Percentiles rank a stretch among this genome's conserved stretches.
phyloP scores from a whole-genome alignment of 371 early-diverging fungal genomes.

The Amoeboaphelidium occidentale region DNA sequence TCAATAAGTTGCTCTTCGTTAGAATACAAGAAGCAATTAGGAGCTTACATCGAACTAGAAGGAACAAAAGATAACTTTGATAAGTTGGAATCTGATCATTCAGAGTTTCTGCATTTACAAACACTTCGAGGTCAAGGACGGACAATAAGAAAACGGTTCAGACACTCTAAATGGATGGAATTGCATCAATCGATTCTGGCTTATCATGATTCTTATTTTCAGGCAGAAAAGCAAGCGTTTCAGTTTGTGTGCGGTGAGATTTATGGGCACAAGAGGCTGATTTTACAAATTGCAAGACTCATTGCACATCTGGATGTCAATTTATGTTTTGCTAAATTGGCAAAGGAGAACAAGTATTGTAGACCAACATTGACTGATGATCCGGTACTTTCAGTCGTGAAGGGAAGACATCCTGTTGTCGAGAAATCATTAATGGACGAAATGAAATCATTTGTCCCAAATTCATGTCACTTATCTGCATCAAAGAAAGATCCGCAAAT shows the following conservation, averaged over 20 bases:
- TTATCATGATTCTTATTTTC: not conserved
- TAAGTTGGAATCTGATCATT: too few species aligned
- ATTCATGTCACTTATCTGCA: not conserved
- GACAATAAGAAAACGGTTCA: not conserved
- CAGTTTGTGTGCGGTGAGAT: not conserved
- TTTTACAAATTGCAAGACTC: not conserved
- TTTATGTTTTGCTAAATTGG: not conserved
- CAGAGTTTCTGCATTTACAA: not conserved
- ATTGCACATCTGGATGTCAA: not conserved
- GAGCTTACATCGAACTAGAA: not conserved
- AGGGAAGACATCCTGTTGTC: constrained; percentile 2
- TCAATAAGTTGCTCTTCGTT: not conserved
- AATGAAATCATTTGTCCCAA: not conserved
- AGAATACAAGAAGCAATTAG: not conserved
- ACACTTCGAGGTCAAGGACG: not conserved
- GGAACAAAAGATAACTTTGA: too few species aligned
- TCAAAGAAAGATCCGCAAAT: not conserved
- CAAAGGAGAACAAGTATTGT: not conserved
- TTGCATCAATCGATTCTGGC: not conserved
- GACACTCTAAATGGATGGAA: not conserved
- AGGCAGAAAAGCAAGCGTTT: not conserved
- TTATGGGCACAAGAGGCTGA: not conserved
- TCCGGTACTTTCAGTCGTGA: not conserved
- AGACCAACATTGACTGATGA: not conserved
- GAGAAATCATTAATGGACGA: too few species aligned